Base-by-base conservation (phyloP, 805 yeast genomes). In the Helenozyma rhizophorensis region DNA sequence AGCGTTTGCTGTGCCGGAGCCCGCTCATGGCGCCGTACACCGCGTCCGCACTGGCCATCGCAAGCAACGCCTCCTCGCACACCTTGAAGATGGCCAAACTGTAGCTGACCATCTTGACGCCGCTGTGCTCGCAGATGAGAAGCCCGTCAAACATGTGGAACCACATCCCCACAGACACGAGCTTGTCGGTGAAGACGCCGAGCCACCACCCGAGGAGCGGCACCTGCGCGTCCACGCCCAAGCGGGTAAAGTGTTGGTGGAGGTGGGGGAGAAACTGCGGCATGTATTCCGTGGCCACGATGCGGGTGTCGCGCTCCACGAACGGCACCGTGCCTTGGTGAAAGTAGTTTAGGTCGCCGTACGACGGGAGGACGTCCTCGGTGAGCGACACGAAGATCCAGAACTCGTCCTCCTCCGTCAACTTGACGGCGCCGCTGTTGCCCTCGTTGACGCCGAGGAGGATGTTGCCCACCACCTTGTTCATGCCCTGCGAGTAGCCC, bases 401-500 rank as follows among this genome's bases (percentile, higher is more conserved):
- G 37, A 72, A 76, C 6, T 75, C 66, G 33, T 73, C 78, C 35
- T 71, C 78, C 30, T 71, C 64, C 3, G 42, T 40, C 14, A 50
- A 33, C 10, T 30, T 34, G 4, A 14, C n/a, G 1, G 33, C 21
- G 6, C 46, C 50, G 4, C 9, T 23, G n/a, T 21, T 11, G 24
- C 47, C 42, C 25, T 43, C 48, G 26, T 34, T 39, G 28, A 54
- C 63, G 0, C 68, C 65, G 14, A 76, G 46, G 9, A 76, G 47
- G 8, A 76, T 39, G 28, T 69, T 71, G 0, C 77, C 82, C 9
- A 68, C 71, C n/a, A 76, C 69, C 43, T 74, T 67, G 47, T 76
- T 76, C 82, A 76, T 68, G 1, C 82, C 82, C 43, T 76, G 82
- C 32, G 76, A 70, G 47, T 76, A 76, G 1, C 82, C 81, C 26